Evolutionary conservation across 805 yeast genomes (phyloP).

Genomic region (Maudiozyma serrabonitensis): DNA sequence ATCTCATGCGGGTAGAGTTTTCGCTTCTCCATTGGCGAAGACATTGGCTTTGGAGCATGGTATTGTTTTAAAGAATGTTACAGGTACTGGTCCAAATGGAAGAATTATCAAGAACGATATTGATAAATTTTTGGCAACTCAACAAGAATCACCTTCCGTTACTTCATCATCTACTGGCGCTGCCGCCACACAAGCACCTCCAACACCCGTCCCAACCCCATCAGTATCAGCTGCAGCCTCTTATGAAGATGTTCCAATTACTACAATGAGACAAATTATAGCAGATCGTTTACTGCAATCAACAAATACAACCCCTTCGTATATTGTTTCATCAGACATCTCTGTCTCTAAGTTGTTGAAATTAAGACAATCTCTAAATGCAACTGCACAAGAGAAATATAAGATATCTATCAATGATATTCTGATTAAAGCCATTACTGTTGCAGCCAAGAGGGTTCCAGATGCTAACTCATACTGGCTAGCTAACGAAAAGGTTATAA

Average conservation of each 20-base stretch:
- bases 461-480: conserved; percentile 92
- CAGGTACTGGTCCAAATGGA: conserved; percentile 93
- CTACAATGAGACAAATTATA: conserved; percentile 89
- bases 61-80: conserved; percentile 69
- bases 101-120: conserved; percentile 89
- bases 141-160: conserved; percentile 30
- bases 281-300: conserved; percentile 83
- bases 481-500: conserved; percentile 77
- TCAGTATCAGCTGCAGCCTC: conserved; percentile 44
- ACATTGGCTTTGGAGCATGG: conserved; percentile 88
- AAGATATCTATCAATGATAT: conserved; percentile 90
- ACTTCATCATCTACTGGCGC: conserved; percentile 38
- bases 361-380: conserved; percentile 82
- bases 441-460: conserved; percentile 84
- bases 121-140: conserved; percentile 46
- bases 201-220: conserved; percentile 37
- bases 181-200: conserved; percentile 26
- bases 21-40: conserved; percentile 95
- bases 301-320: conserved; percentile 80
- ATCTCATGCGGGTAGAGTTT: conserved; percentile 43
- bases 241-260: conserved; percentile 75
- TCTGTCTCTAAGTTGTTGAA: conserved; percentile 85
- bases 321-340: conserved; percentile 79
- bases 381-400: conserved; percentile 75
- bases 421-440: conserved; percentile 86